Evolutionary conservation across 257 asterid species (phyloP), one percentile per base, ranked within the genome.

Genomic region (Solanum virginianum): DNA sequence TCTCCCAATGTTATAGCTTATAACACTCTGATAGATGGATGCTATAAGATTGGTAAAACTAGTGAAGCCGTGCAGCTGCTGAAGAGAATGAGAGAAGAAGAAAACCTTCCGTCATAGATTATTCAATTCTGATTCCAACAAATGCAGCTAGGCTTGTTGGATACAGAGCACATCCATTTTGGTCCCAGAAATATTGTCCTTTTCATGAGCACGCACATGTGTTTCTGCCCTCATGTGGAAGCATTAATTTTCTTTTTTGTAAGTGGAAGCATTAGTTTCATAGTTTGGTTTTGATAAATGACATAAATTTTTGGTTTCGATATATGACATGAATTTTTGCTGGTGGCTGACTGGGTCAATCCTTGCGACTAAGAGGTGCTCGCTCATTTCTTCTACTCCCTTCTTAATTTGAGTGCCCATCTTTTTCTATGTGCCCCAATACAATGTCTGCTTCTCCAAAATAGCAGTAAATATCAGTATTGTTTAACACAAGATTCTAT

Each of bases 111-210:
- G 84, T 55, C 41, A 82, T 83, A 62, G 92, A 91, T 60, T 91
- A 91, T 85, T 91, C 92, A 72, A 75, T 89, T 74, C 87, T 95
- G 99, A 95, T 96, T 87, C 97, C 98, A 49, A 95, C 97, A 86
- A 96, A 95, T 85, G 94, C 95, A 80, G 89, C 95, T 79, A 97
- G 97, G 66, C 97, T 95, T 86, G 95, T 96, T 87, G 99, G 95
- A 87, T 96, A 92, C 77, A 90, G 97, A 79, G 96, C 97, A 45
- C 98, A 94, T 88, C 99, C 98, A 71, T 95, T 96, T 89, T 96
- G 99, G 99, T 91, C 97, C 86, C 99, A 96, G 88, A 96, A 95
- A 87, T 96, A 96, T 90, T 96, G 99, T 88, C 99, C 98, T 63
- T 87, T 86, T 87, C 98, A 96, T n/a, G 99, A 96, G 91, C 95